A percentile compares a stretch with the other conserved stretches of the same genome.
phyloP scores from a whole-genome alignment of 441 rosid genomes.

The Mallotus japonicus region DNA sequence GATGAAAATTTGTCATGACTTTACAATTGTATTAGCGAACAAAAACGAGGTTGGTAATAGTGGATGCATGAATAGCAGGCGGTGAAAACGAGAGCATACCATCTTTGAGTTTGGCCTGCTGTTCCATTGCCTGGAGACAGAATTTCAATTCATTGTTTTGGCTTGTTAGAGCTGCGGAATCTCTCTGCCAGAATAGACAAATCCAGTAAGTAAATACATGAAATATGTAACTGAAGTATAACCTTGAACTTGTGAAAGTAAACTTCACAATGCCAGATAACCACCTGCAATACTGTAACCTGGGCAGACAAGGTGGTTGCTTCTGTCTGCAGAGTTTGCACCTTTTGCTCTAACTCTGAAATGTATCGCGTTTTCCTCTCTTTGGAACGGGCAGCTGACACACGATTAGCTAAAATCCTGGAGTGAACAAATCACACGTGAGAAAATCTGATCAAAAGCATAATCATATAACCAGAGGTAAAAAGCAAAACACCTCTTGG shows the following conservation, averaged over 20 bases:
- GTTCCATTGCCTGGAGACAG: conserved; percentile 95
- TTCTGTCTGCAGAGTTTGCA: conserved; percentile 93
- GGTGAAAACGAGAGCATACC: conserved; percentile 38
- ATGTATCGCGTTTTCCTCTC: conserved; percentile 91
- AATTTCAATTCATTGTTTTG: conserved; percentile 91
- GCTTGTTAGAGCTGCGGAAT: conserved; percentile 77
- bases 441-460: neutral
- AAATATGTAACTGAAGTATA: neutral
- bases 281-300: conserved; percentile 87
- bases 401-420: conserved; percentile 93
- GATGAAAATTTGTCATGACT: too few species aligned
- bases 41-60: neutral
- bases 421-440: conserved; percentile 10
- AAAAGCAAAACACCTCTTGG: conserved; percentile 58
- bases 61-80: neutral
- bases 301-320: conserved; percentile 96
- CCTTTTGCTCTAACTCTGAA: conserved; percentile 91
- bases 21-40: neutral
- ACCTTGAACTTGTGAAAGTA: neutral
- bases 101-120: conserved; percentile 85
- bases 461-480: neutral
- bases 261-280: conserved; percentile 9
- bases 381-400: conserved; percentile 93
- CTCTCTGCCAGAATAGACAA: conserved; percentile 50
- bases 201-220: neutral